Conservation (phyloP, 1,139 yeast genomes). For the Blastobotrys indianensis region DNA sequence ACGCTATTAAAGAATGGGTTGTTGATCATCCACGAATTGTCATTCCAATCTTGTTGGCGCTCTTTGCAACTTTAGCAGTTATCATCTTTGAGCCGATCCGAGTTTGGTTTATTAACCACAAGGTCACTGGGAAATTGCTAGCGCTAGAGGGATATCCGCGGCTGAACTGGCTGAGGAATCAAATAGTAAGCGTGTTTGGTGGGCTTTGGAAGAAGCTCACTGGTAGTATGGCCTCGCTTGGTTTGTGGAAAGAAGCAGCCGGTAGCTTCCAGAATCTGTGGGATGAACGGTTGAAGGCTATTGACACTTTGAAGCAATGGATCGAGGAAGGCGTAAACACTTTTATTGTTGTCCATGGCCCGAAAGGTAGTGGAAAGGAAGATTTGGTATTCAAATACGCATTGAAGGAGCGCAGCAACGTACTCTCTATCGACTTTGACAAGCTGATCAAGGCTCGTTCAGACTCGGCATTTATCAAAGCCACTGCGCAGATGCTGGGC, state of each 20-base stretch:
- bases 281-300: slow-evolving; percentile 65
- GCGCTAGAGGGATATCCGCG: slow-evolving; percentile 14
- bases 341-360: slow-evolving; percentile 84
- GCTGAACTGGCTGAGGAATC: slow-evolving; percentile 26
- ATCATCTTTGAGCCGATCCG: slow-evolving; percentile 89
- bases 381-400: slow-evolving; percentile 72
- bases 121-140: slow-evolving; percentile 38
- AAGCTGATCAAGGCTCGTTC: slow-evolving; percentile 55
- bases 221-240: slow-evolving; percentile 30
- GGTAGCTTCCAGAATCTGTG: slow-evolving; percentile 45
- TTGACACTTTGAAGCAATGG: slow-evolving; percentile 70
- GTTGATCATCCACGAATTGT: slow-evolving; percentile 78
- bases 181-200: not conserved
- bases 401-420: slow-evolving; percentile 49
- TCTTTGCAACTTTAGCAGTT: slow-evolving; percentile 73
- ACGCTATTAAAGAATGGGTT: slow-evolving; percentile 47
- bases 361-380: slow-evolving; percentile 88
- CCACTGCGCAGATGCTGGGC: slow-evolving; percentile 72
- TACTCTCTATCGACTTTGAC: slow-evolving; percentile 76
- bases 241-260: slow-evolving; percentile 21
- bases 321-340: slow-evolving; percentile 73
- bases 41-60: slow-evolving; percentile 57
- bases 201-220: slow-evolving; percentile 25
- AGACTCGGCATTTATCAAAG: slow-evolving; percentile 61
- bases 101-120: slow-evolving; percentile 68